Evolutionary conservation across 2,329 filamentous ascomycete species (phyloP), one percentile per base, ranked within the genome.

Genomic region (Phyllosticta citribraziliensis): DNA sequence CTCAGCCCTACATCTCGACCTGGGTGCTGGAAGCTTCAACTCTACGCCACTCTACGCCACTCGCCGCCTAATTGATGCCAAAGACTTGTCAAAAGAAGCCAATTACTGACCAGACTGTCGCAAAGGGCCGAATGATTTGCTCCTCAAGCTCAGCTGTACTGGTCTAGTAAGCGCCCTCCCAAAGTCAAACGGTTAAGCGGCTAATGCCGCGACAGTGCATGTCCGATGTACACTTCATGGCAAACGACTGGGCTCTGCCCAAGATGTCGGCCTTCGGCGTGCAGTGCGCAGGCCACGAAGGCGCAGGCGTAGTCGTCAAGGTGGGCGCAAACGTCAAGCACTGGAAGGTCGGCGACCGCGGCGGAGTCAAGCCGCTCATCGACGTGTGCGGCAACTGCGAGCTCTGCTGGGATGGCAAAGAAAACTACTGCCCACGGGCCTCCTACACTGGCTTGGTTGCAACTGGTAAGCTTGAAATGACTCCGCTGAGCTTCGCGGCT

Each of bases 281-380:
- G 1, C 73, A 74, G 20, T 81, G 77, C 14, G 74, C 79, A 0
- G 80, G 80, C 3, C 82, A 84, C 68, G 81, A 84, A 68, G 82
- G 83, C 25, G 80, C 81, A 2, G 82, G 83, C 5, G 75, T 83
- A 0, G 81, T 85, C 8, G 82, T 84, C 30, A 80, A 83, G 58
- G 68, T 83, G 3, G 82, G 83, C 12, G 68, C 74, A 12, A 77
- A 79, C 30, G 81, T 84, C 19, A 80, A 77, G 66, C 78, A 73
- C 51, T 72, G 70, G 65, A 74, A 81, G 56, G 65, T 82, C 1
- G 82, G 82, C 4, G 79, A 84, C 63, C 72, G 82, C 24, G 82
- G 76, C 2, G 81, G 81, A 3, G 71, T 80, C 60, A 80, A 82
- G 66, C 80, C 80, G 1, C 70, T 82, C 8, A 75, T 74, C 67